Base-by-base conservation (phyloP, 1,284 basidiomycete species). In the Leccinum solheimii region DNA sequence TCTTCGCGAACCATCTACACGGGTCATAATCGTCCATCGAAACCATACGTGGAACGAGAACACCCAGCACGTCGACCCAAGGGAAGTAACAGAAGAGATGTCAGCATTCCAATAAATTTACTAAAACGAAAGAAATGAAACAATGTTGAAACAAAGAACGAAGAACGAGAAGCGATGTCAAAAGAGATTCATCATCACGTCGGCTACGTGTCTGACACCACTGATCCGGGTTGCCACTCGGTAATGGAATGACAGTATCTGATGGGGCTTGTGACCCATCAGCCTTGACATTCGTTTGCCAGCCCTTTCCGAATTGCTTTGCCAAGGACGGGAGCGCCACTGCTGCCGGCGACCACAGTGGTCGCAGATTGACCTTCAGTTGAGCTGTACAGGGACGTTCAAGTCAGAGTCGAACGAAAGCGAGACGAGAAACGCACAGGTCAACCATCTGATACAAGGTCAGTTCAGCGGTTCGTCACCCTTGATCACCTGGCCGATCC, bases 1-100 rank as follows among this genome's bases (percentile, higher is more conserved):
- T 96, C 94, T 70, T 95, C 91, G 9, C 84, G 79, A 14, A 93
- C 83, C 91, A 95, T 95, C 86, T 92, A 67, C 54, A 56, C 32
- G 51, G 34, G 38, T n/a, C 56, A 23, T 14, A 26, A 63, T 55
- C 16, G 58, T 10, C 7, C n/a, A 43, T 34, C 21, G 23, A n/a
- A 26, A 43, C 27, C 45, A 59, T 50, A 9, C 34, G 50, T 51
- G 49, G 45, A 23, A 49, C 11, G 14, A n/a, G 50, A 50, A 50
- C 13, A 48, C 48, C 52, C 56, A 57, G 19, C 34, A 52, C 40
- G 38, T 45, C n/a, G 13, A 52, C 23, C 40, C 36, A 58, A 2
- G 36, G 9, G 48, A 16, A 62, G 11, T 40, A 58, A 52, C 7
- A 16, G 38, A 3, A 30, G 56, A 53, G 55, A 26, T 21, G 52